phyloP scores from a whole-genome alignment of 2,329 filamentous ascomycete species.

The Aphanocladium album region DNA sequence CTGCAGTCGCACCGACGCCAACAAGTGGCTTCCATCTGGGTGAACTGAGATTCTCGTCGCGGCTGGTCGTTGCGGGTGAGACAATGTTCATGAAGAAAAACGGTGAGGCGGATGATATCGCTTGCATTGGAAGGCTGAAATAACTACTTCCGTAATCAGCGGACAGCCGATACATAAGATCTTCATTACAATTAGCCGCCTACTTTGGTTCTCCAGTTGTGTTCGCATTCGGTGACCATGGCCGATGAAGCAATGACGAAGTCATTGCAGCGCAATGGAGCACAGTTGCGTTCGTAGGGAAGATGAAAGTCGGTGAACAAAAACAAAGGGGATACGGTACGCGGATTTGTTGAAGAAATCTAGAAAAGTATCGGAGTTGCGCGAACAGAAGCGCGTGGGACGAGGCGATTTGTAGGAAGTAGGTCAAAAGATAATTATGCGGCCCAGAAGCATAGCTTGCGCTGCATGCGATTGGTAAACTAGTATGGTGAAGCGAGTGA shows the following conservation, averaged over 20 bases:
- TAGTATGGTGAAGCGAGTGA: neutral
- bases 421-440: neutral
- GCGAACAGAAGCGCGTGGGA: neutral
- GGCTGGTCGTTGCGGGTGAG: conserved; percentile 3
- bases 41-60: neutral
- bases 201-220: conserved; percentile 9
- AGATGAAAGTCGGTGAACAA: neutral
- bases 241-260: conserved; percentile 1
- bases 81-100: conserved; percentile 18
- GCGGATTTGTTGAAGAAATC: neutral
- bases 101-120: conserved; percentile 14
- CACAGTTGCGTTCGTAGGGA: neutral
- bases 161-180: neutral
- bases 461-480: neutral
- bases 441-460: neutral
- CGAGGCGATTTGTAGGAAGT: neutral
- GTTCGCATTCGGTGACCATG: conserved; percentile 10
- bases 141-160: conserved; percentile 22
- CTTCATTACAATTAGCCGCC: neutral
- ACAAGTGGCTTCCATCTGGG: neutral
- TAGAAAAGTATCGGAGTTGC: neutral
- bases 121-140: conserved; percentile 25
- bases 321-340: neutral
- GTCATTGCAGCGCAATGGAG: neutral
- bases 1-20: neutral